These are phyloP conservation scores for Acanthamoeba lenticulata DNA, from an alignment of 208 protist species.

Conservation along the genomic window DNA sequence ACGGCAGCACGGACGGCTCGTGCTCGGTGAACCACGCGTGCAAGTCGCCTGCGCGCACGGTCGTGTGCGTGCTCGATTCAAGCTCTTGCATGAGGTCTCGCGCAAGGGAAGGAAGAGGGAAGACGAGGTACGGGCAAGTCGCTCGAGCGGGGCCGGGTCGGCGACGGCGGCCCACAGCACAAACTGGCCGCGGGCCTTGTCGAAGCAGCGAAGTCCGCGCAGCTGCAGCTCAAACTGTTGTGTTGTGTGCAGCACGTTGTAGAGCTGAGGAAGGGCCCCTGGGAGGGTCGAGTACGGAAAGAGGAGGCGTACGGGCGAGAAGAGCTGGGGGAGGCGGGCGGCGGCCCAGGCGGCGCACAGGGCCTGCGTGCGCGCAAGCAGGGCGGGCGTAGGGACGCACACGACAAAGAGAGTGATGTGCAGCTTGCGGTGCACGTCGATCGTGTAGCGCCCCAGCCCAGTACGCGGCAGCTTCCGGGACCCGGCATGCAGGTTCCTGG, in stretches of 20 bases:
- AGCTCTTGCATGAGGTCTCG: neutral
- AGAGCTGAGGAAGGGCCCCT: neutral
- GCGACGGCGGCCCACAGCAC: conserved; percentile 25
- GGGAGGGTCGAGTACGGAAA: too few relatives aligned
- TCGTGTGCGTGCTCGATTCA: too few relatives aligned
- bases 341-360: neutral
- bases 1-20: conserved; percentile 12
- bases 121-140: neutral
- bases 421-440: neutral
- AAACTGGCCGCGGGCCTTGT: conserved; percentile 7
- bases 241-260: neutral
- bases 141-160: neutral
- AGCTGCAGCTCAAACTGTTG: neutral
- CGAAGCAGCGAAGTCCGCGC: neutral
- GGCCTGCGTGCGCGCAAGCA: neutral
- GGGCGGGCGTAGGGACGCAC: neutral
- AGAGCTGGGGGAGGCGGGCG: too few relatives aligned
- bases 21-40: neutral
- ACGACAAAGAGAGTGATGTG: neutral
- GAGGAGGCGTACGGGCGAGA: neutral
- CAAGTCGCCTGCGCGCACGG: neutral
- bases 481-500: neutral
- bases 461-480: neutral
- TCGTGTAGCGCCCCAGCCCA: neutral
- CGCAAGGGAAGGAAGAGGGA: neutral